These are phyloP conservation scores for Candida sp. DNA, from an alignment of 1,139 yeast genomes.

Conservation along the genomic window DNA sequence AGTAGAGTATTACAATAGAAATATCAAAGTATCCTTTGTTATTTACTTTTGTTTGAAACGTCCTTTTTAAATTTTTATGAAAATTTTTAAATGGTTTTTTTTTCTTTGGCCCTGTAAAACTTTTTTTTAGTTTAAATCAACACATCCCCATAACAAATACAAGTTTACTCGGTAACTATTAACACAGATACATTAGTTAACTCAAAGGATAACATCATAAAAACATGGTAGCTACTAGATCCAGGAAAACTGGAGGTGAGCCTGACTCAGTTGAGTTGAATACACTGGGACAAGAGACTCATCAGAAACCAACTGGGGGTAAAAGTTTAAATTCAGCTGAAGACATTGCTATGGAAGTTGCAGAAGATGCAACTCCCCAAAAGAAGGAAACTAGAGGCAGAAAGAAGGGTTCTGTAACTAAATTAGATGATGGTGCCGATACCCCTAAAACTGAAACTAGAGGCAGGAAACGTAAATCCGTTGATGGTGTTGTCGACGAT, in stretches of 20 bases:
- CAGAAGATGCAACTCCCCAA: neutral
- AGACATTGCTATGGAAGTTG: neutral
- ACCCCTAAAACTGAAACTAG: conserved; percentile 8
- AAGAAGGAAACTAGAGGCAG: neutral
- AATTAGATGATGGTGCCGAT: neutral
- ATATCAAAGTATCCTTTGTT: no score
- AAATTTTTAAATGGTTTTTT: neutral
- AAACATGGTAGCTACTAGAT: neutral
- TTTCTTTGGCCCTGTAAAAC: neutral
- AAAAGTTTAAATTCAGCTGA: neutral
- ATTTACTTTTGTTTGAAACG: no score
- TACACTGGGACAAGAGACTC: neutral
- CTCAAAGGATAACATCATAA: neutral
- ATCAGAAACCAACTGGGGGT: neutral
- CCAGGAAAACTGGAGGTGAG: neutral
- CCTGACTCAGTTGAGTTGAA: neutral
- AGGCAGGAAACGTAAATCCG: conserved; percentile 7
- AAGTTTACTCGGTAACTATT: neutral
- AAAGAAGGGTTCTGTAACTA: neutral
- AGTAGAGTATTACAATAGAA: no score
- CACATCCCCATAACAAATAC: neutral
- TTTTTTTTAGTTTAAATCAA: neutral
- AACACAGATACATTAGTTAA: neutral
- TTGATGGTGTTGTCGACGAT: neutral
- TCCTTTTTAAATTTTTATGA: neutral